phyloP scores from a whole-genome alignment of 345 rosid genomes.

The Firmiana major region DNA sequence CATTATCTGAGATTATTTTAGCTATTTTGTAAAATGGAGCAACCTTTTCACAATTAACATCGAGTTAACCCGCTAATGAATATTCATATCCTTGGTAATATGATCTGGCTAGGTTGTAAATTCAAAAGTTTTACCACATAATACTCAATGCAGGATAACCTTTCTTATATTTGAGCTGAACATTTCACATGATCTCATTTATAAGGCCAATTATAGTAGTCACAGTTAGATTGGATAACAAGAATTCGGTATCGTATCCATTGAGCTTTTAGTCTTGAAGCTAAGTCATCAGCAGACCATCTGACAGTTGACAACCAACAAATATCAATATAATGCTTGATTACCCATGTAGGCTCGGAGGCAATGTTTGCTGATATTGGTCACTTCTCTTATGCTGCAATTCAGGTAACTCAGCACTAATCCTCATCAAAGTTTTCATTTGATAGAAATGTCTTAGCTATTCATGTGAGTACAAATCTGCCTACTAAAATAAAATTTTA shows the following conservation, averaged over 20 bases:
- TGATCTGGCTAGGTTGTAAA: not conserved
- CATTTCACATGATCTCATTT: not conserved
- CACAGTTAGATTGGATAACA: not conserved
- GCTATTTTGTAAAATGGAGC: not conserved
- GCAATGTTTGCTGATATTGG: constrained; percentile 99
- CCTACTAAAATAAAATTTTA: not conserved
- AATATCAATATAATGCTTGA: not conserved
- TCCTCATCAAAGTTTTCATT: not conserved
- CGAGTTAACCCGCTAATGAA: not conserved
- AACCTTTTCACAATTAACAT: not conserved
- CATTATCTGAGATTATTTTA: not conserved
- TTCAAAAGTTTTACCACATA: not conserved
- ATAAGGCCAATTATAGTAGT: not conserved
- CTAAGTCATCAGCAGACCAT: not conserved
- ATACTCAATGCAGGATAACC: not conserved
- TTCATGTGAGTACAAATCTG: not conserved
- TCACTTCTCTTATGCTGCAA: constrained; percentile 90
- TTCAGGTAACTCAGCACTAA: constrained; percentile 48
- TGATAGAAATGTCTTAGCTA: not conserved
- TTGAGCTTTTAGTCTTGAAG: not conserved
- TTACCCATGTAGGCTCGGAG: constrained; percentile 72
- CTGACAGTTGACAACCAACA: not conserved
- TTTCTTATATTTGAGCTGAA: not conserved
- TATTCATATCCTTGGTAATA: not conserved
- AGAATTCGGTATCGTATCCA: not conserved